Conservation (phyloP, 129 eudicot species). For the Arctium lappa region DNA sequence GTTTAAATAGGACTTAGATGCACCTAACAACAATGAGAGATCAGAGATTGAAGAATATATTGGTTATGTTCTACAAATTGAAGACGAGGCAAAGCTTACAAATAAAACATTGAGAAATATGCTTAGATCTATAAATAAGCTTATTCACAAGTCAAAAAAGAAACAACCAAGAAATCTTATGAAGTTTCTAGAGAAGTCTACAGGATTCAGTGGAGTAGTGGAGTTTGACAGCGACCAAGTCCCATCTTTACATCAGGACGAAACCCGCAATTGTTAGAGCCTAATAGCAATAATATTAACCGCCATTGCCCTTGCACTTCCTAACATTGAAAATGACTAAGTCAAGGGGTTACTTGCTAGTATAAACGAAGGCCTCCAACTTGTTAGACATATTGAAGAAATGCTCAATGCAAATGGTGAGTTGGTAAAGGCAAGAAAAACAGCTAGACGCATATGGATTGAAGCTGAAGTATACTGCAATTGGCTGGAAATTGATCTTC, state of each 20-base stretch:
- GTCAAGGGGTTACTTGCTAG: constrained; percentile 8
- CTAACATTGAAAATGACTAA: not conserved
- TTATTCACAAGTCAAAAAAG: constrained; percentile 27
- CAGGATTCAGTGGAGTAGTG: constrained; percentile 22
- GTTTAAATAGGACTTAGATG: not conserved
- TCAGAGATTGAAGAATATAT: not conserved
- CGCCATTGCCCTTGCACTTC: constrained; percentile 43
- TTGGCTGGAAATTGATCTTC: constrained; percentile 42
- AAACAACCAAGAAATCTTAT: constrained; percentile 17
- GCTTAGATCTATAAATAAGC: not conserved
- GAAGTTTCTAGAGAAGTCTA: constrained; percentile 19
- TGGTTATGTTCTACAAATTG: constrained; percentile 21
- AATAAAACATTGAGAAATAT: not conserved
- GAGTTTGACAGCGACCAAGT: constrained; percentile 32
- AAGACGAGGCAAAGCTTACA: constrained; percentile 21
- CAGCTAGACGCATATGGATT: constrained; percentile 27
- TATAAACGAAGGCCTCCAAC: constrained; percentile 32
- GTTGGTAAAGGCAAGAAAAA: constrained; percentile 15
- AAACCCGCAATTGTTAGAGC: constrained; percentile 31
- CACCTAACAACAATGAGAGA: not conserved
- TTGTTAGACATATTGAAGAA: constrained; percentile 19
- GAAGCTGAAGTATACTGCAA: constrained; percentile 24
- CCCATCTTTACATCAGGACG: constrained; percentile 18
- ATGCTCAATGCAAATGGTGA: constrained; percentile 7
- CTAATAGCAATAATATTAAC: constrained; percentile 38